Percentiles rank a stretch among this genome's conserved stretches.
phyloP scores from a whole-genome alignment of 2,329 filamentous ascomycete genomes.

The Aspergillus costaricaensis region DNA sequence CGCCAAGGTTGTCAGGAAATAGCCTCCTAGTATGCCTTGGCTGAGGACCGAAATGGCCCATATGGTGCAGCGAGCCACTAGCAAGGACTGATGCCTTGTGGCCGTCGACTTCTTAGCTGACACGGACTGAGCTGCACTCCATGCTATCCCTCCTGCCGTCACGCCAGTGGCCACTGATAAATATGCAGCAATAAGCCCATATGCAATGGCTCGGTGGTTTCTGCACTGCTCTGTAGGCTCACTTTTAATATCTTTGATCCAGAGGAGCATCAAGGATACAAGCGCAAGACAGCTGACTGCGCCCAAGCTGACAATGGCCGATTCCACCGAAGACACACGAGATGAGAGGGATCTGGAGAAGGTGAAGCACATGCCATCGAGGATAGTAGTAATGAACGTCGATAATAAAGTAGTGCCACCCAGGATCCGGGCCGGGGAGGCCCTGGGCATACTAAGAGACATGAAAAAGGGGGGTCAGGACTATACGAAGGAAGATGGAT shows the following conservation, averaged over 20 bases:
- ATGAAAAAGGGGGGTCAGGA: background rate
- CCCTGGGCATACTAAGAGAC: slow-evolving; percentile 9
- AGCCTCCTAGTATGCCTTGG: slow-evolving; percentile 35
- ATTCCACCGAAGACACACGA: slow-evolving; percentile 22
- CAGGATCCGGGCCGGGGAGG: slow-evolving; percentile 24
- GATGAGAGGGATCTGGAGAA: slow-evolving; percentile 23
- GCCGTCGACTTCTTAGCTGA: background rate
- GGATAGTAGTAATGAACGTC: slow-evolving; percentile 29
- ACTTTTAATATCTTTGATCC: slow-evolving; percentile 21
- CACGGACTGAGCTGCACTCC: slow-evolving; percentile 21
- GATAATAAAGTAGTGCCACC: slow-evolving; percentile 27
- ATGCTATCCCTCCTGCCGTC: slow-evolving; percentile 32
- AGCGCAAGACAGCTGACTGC: slow-evolving; percentile 27
- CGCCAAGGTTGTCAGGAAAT: slow-evolving; percentile 24
- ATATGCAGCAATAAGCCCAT: slow-evolving; percentile 26
- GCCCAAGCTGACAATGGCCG: slow-evolving; percentile 28
- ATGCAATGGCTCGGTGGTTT: slow-evolving; percentile 22
- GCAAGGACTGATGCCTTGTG: slow-evolving; percentile 17
- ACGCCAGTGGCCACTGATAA: slow-evolving; percentile 28
- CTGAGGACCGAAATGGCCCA: slow-evolving; percentile 37
- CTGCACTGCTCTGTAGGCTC: slow-evolving; percentile 14
- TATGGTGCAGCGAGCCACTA: slow-evolving; percentile 41
- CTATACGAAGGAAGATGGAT: slow-evolving; percentile 1
- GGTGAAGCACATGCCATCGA: slow-evolving; percentile 33
- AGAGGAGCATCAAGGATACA: slow-evolving; percentile 23